phyloP scores from a whole-genome alignment of 2,329 filamentous ascomycete genomes.

The Fusarium nelsonii region DNA sequence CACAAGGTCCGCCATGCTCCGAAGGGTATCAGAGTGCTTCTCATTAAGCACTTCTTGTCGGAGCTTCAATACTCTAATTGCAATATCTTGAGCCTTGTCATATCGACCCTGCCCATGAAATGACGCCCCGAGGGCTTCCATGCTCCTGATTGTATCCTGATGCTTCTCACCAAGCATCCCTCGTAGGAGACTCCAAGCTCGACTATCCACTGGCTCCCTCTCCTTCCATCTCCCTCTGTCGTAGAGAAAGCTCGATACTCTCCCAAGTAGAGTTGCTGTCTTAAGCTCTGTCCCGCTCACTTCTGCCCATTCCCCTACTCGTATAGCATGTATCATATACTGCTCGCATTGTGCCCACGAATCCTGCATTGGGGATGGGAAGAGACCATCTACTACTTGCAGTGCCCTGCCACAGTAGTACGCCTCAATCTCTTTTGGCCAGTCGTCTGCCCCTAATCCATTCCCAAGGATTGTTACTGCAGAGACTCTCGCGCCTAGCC shows the following conservation, averaged over 20 bases:
- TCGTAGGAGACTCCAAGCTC: background rate
- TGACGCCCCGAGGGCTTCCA: background rate
- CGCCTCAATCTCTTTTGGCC: background rate
- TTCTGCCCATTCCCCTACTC: background rate
- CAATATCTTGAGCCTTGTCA: background rate
- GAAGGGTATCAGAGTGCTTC: background rate
- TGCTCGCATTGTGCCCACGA: background rate
- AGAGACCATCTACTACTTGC: background rate
- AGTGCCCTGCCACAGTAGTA: background rate
- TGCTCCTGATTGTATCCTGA: background rate
- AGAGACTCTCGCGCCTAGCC: background rate
- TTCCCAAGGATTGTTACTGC: no score
- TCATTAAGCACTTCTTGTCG: background rate
- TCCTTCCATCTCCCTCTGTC: background rate
- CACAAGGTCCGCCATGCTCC: background rate
- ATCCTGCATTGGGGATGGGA: background rate
- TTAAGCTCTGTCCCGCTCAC: background rate
- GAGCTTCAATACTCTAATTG: background rate
- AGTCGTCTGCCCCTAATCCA: background rate
- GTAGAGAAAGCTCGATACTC: background rate
- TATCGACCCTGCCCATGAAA: background rate
- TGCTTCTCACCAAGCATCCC: background rate
- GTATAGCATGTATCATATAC: constrained; percentile 1
- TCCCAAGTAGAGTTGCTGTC: background rate
- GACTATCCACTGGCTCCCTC: background rate